phyloP scores from a whole-genome alignment of 108 stramenopile genomes.

The Fragilaria crotonensis region DNA sequence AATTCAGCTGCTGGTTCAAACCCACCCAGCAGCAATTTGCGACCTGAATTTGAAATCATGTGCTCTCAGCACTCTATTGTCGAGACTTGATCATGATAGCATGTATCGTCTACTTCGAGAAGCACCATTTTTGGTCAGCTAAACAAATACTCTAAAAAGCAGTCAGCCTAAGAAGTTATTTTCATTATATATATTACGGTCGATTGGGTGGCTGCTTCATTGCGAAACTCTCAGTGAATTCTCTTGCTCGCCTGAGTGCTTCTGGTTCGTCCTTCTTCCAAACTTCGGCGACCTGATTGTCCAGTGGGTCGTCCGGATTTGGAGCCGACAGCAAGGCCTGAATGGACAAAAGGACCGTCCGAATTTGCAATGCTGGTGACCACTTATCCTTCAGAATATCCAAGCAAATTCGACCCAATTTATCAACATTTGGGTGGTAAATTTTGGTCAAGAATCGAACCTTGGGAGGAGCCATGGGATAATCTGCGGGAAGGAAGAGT shows the following conservation, averaged over 20 bases:
- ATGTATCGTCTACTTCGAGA: too few relatives aligned
- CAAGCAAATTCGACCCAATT: conserved; percentile 96
- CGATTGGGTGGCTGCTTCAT: too few relatives aligned
- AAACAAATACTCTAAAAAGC: too few relatives aligned
- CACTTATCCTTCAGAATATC: conserved; percentile 99
- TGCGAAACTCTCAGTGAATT: conserved; percentile 89
- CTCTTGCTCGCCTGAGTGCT: conserved; percentile 79
- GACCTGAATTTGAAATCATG: too few relatives aligned
- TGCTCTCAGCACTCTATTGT: too few relatives aligned
- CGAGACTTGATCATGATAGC: too few relatives aligned
- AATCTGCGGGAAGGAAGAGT: conserved; percentile 96
- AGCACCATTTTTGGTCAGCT: too few relatives aligned
- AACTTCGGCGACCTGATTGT: conserved; percentile 93
- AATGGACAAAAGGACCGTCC: conserved; percentile 88
- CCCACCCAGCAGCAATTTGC: too few relatives aligned
- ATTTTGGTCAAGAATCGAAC: conserved; percentile 98
- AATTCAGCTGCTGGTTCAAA: too few relatives aligned
- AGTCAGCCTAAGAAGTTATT: too few relatives aligned
- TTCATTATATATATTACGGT: too few relatives aligned
- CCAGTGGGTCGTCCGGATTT: conserved; percentile 98
- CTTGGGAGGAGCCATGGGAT: conserved; percentile 99
- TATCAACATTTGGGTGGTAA: conserved; percentile 99
- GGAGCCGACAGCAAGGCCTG: conserved; percentile 95
- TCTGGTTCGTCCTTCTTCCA: conserved; percentile 95
- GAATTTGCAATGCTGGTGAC: conserved; percentile 97